A percentile compares a stretch with the other conserved stretches of the same genome.
These are phyloP conservation scores for Elsinoe batatas DNA, from an alignment of 2,329 filamentous ascomycete species.

Conservation along the genomic window DNA sequence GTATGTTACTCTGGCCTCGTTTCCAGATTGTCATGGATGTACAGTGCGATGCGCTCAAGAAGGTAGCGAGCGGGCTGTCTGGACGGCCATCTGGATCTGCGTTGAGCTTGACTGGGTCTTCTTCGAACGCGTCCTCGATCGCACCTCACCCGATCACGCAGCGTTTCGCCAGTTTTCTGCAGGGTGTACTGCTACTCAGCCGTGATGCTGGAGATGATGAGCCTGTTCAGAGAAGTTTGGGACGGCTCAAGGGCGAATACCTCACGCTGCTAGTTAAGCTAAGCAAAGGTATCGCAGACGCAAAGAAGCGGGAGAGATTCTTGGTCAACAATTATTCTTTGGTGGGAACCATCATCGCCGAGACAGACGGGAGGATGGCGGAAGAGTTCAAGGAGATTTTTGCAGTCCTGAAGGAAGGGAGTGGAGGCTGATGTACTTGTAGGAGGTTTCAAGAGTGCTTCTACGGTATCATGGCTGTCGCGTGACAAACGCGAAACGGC, in stretches of 20 bases:
- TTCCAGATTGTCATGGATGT: constrained; percentile 90
- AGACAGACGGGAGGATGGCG: constrained; percentile 62
- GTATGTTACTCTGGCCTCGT: constrained; percentile 92
- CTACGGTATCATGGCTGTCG: neutral
- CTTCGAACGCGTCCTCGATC: constrained; percentile 55
- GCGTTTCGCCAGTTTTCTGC: constrained; percentile 85
- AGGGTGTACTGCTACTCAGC: constrained; percentile 73
- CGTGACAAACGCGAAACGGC: constrained; percentile 4
- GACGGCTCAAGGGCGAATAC: constrained; percentile 67
- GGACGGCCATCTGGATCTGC: constrained; percentile 43
- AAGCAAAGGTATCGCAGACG: constrained; percentile 64
- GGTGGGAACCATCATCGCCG: constrained; percentile 75
- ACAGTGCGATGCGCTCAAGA: constrained; percentile 78
- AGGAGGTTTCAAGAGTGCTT: neutral
- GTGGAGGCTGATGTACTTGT: neutral
- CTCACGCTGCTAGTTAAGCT: constrained; percentile 73
- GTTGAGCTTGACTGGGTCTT: constrained; percentile 44
- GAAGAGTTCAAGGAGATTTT: constrained; percentile 68
- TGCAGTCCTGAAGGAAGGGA: constrained; percentile 44
- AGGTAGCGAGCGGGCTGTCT: constrained; percentile 39
- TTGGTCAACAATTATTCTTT: constrained; percentile 94
- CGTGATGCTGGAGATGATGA: constrained; percentile 91
- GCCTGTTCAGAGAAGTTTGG: constrained; percentile 72
- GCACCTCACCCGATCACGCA: constrained; percentile 90
- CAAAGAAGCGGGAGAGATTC: constrained; percentile 74